Evolutionary conservation across 2,329 filamentous ascomycete genomes (phyloP), one percentile per base, ranked within the genome.

Genomic region (Didymosphaeria variabile): DNA sequence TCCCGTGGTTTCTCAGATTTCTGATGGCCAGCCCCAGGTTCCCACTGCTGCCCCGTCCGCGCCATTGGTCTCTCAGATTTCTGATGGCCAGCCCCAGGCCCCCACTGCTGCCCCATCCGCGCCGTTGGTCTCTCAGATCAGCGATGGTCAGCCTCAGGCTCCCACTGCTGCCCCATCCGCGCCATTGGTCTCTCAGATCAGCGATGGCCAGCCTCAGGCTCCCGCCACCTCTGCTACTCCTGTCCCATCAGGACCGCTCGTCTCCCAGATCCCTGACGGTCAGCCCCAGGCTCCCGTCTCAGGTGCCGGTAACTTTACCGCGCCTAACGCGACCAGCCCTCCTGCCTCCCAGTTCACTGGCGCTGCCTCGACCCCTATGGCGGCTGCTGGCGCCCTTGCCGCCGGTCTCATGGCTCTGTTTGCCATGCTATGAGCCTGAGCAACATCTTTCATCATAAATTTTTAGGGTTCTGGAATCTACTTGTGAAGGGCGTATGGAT

Each of bases 361-460:
- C 50, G 74, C 73, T 32, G 75, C 74, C n/a, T 49, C 67, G 1
- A 68, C 66, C 31, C 57, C 61, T 23, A 61, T 61, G 31, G 61
- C 64, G 44, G 69, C 64, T 40, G 19, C 68, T 31, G 71, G 74
- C 44, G 74, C 69, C 21, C 45, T 77, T 29, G 70, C 64, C 13
- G 73, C 69, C 36, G 74, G 70, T 55, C 51, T 77, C 4, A 34
- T 75, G 19, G 75, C 67, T 44, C 58, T 74, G 31, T 67, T 76
- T 42, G 70, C 67, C 29, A 58, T 77, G 60, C 64, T 78, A 54
- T 78, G 72, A 71, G 58, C 58, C 57, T 21, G 32, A 21, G 7
- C 15, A 17, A 36, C 2, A 45, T 12, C 10, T 23, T 45, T 45
- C 42, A 23, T 23, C 2, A 12, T 21, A 19, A 45, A 23, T 12